Evolutionary conservation across 2,329 filamentous ascomycete species (phyloP).

Genomic region (Monilinia polystroma): DNA sequence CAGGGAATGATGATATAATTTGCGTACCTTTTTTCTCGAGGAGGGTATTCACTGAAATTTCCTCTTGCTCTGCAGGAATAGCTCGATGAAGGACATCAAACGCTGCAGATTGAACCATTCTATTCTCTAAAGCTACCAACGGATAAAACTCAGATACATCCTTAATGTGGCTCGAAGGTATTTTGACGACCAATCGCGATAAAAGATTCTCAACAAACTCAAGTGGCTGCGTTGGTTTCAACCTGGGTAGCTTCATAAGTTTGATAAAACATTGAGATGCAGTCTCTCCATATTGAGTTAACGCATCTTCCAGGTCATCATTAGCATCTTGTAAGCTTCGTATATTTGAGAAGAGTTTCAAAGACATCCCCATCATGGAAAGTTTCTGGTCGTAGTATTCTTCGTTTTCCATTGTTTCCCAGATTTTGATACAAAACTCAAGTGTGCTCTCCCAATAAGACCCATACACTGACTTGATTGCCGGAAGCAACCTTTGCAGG

Average conservation of each 20-base stretch:
- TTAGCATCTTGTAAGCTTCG: slow-evolving; percentile 70
- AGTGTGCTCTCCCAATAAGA: slow-evolving; percentile 75
- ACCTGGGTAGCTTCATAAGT: slow-evolving; percentile 57
- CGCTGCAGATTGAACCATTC: slow-evolving; percentile 73
- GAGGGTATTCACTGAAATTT: slow-evolving; percentile 75
- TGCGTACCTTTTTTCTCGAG: slow-evolving; percentile 62
- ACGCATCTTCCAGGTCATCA: slow-evolving; percentile 78
- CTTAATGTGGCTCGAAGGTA: slow-evolving; percentile 61
- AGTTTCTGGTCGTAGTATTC: slow-evolving; percentile 50
- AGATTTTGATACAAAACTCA: slow-evolving; percentile 57
- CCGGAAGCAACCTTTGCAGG: slow-evolving; percentile 64
- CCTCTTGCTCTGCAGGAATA: slow-evolving; percentile 76
- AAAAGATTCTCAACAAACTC: slow-evolving; percentile 75
- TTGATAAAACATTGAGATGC: slow-evolving; percentile 60
- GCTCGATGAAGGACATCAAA: slow-evolving; percentile 77
- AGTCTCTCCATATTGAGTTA: slow-evolving; percentile 57
- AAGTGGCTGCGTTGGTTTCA: slow-evolving; percentile 59
- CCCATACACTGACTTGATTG: slow-evolving; percentile 80
- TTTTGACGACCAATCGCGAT: slow-evolving; percentile 63
- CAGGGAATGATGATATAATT: not conserved
- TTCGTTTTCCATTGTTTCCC: slow-evolving; percentile 48
- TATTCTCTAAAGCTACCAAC: slow-evolving; percentile 72
- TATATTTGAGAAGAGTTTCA: slow-evolving; percentile 67
- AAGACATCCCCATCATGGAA: slow-evolving; percentile 67
- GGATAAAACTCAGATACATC: slow-evolving; percentile 70